Conservation (phyloP, 352 stramenopile genomes). For the Phytophthora boehmeriae region DNA sequence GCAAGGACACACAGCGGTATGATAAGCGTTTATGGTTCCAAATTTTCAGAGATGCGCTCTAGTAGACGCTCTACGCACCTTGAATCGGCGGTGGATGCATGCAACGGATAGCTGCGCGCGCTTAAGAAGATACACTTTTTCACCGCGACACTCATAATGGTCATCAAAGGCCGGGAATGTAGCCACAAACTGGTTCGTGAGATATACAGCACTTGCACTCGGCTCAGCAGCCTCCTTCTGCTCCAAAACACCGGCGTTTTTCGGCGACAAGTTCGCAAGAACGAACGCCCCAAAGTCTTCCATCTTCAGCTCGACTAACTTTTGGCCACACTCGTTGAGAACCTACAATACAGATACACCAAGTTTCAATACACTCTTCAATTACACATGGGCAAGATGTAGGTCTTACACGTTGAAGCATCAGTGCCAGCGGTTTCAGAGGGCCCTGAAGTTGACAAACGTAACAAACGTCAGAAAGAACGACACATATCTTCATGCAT, state of each 20-base stretch:
- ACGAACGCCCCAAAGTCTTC: slow-evolving; percentile 81
- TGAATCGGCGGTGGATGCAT: slow-evolving; percentile 70
- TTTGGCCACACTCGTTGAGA: slow-evolving; percentile 64
- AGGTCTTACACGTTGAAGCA: slow-evolving; percentile 45
- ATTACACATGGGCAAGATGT: background rate
- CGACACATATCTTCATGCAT: background rate
- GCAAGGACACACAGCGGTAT: background rate
- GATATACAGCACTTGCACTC: slow-evolving; percentile 47
- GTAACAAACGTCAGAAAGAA: background rate
- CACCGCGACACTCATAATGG: slow-evolving; percentile 50
- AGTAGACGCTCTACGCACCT: slow-evolving; percentile 30
- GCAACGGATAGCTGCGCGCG: slow-evolving; percentile 64
- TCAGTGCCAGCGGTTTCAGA: slow-evolving; percentile 67
- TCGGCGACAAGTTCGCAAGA: slow-evolving; percentile 48
- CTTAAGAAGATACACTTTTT: slow-evolving; percentile 71
- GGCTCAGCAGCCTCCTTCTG: slow-evolving; percentile 18
- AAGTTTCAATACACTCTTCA: background rate
- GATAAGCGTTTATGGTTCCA: too few relatives aligned
- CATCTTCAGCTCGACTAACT: slow-evolving; percentile 55
- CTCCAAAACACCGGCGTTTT: slow-evolving; percentile 13
- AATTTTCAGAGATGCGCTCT: too few relatives aligned
- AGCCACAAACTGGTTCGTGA: slow-evolving; percentile 58
- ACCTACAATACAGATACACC: slow-evolving; percentile 30
- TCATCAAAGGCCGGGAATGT: slow-evolving; percentile 82
- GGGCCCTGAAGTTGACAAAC: slow-evolving; percentile 47